Evolutionary conservation across 495 filamentous ascomycete genomes (phyloP).

Genomic region (Xylaria grammica): DNA sequence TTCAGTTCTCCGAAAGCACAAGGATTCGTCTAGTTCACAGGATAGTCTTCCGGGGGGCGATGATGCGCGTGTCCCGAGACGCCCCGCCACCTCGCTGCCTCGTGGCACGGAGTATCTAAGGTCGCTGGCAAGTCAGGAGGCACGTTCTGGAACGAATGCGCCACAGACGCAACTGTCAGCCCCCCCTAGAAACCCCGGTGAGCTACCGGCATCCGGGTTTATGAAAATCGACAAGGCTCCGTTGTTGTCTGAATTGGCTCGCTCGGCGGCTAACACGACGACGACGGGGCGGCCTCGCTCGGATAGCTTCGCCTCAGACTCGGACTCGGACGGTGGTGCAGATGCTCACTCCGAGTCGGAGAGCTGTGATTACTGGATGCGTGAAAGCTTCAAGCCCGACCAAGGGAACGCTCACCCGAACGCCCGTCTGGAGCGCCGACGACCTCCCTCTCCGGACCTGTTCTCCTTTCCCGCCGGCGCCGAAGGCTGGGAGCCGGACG

Average conservation of each 20-base stretch:
- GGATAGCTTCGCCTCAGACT: constrained; percentile 43
- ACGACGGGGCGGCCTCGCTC: constrained; percentile 36
- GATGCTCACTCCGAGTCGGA: constrained; percentile 44
- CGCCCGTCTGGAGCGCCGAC: constrained; percentile 29
- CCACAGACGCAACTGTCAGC: not conserved
- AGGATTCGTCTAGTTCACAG: constrained; percentile 31
- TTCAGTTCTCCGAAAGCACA: constrained; percentile 48
- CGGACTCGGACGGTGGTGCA: constrained; percentile 39
- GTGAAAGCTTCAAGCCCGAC: constrained; percentile 47
- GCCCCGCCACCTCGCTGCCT: not conserved
- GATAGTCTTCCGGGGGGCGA: constrained; percentile 29
- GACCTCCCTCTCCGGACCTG: constrained; percentile 47
- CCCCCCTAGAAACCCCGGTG: not conserved
- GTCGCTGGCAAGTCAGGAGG: constrained; percentile 3
- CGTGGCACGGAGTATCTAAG: constrained; percentile 2
- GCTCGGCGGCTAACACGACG: constrained; percentile 39
- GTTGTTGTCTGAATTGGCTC: constrained; percentile 32
- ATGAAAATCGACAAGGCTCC: constrained; percentile 1
- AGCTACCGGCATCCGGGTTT: not conserved
- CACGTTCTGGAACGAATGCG: not conserved
- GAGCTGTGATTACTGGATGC: constrained; percentile 51
- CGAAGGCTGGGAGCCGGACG: constrained; percentile 47
- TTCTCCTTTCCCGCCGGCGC: constrained; percentile 49
- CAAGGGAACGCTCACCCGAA: constrained; percentile 28
- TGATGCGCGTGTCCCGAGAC: not conserved